Base-by-base conservation (phyloP, 305 asterid species). In the Solanum aculeatissimum region DNA sequence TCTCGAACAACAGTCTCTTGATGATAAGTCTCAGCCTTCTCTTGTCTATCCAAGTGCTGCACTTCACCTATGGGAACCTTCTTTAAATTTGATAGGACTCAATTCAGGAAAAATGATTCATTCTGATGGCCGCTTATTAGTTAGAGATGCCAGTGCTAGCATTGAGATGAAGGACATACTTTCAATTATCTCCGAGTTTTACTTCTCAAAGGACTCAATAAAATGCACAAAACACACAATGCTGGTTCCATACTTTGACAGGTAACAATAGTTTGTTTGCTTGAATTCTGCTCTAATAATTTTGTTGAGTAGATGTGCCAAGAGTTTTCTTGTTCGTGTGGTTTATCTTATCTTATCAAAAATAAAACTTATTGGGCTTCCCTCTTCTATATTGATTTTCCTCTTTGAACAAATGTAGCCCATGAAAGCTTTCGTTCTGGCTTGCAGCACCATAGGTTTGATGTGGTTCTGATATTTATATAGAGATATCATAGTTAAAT, bases 201-300 rank as follows among this genome's bases (percentile, higher is more conserved):
- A 87, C 88, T 83, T 87, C 38, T 80, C 90, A 51, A 92, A 87
- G 86, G 87, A 80, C 86, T 66, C 94, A 9, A 89, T 66, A 32
- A 94, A 91, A 70, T 87, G 90, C 60, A 86, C 87, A 75, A 93
- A 90, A 89, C 97, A 85, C 84, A 80, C 97, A n/a, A 83, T 94
- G 96, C 84, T 97, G 86, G 99, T 97, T 86, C 99, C 99, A n/a
- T 93, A 88, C 89, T 97, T 97, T 43, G 97, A 94, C 89, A 91
- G 99, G 99, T 95, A 90, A 65, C 58, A 12, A 27, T 54, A 9
- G 57, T 53, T 79, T 32, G 13, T 63, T 60, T 63, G 8, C 54
- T 68, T 27, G 75, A 84, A 49, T 42, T 51, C 63, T 77, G 32
- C 85, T 49, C 62, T 43, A 16, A 81, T 10, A 4, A 71, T 53